Conservation (phyloP, 176 grass and related monocot genomes). For the Eragrostis curvula region DNA sequence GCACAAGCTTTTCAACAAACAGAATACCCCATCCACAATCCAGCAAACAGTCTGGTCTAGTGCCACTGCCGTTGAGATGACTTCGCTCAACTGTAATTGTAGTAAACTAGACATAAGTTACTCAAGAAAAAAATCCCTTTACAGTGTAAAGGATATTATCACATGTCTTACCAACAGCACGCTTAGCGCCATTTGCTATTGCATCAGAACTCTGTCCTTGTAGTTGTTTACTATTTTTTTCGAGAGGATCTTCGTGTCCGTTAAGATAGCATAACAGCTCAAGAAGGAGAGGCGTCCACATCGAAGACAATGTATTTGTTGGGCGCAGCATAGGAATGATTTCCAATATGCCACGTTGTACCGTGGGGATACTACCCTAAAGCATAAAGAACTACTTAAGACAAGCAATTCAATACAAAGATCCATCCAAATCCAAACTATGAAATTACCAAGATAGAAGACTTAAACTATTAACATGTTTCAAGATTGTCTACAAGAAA, state of each 20-base stretch:
- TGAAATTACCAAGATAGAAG: conserved; percentile 37
- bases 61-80: conserved; percentile 44
- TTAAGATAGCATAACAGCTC: conserved; percentile 89
- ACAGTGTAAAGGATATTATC: conserved; percentile 24
- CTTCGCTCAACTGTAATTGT: conserved; percentile 50
- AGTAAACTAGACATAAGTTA: conserved; percentile 36
- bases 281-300: conserved; percentile 78
- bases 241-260: conserved; percentile 55
- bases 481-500: conserved; percentile 3
- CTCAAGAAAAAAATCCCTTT: conserved; percentile 26
- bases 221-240: conserved; percentile 56
- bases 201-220: conserved; percentile 43
- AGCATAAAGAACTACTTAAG: conserved; percentile 44
- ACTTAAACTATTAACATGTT: conserved; percentile 32
- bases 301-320: conserved; percentile 62
- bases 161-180: conserved; percentile 46
- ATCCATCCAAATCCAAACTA: conserved; percentile 16
- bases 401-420: conserved; percentile 10
- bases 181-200: conserved; percentile 35
- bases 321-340: conserved; percentile 87
- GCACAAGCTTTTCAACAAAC: conserved; percentile 92
- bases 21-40: conserved; percentile 70
- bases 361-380: conserved; percentile 75
- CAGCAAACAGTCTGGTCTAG: conserved; percentile 45
- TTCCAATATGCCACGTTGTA: conserved; percentile 86